Conservation (phyloP, 148 eudicot species). For the Vaccinium corymbosum region DNA sequence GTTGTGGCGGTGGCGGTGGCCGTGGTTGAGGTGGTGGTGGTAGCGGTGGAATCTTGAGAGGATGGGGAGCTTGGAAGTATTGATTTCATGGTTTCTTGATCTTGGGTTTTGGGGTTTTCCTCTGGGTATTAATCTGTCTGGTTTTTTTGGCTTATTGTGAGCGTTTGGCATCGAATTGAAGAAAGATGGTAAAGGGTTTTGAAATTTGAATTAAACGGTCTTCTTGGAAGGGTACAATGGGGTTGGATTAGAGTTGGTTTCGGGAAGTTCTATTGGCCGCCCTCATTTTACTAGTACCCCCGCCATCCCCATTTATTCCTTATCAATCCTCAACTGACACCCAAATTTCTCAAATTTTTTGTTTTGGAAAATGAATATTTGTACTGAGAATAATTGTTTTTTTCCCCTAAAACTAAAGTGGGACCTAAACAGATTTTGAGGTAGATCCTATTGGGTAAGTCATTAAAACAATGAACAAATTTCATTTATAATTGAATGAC, state of each 20-base stretch:
- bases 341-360: too few relatives aligned
- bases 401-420: too few relatives aligned
- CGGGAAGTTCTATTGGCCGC: too few relatives aligned
- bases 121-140: background rate
- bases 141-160: background rate
- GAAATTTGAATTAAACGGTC: constrained; percentile 31
- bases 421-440: too few relatives aligned
- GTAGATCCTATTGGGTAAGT: too few relatives aligned
- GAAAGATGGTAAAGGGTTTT: background rate
- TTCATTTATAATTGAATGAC: too few relatives aligned
- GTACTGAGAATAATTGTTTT: too few relatives aligned
- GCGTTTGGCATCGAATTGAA: background rate
- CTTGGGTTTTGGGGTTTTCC: background rate
- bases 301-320: too few relatives aligned
- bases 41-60: constrained; percentile 28
- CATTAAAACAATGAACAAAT: too few relatives aligned
- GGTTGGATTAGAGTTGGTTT: background rate
- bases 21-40: background rate
- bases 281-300: too few relatives aligned
- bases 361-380: too few relatives aligned
- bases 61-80: constrained; percentile 23
- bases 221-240: constrained; percentile 8
- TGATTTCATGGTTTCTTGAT: constrained; percentile 25
- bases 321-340: too few relatives aligned
- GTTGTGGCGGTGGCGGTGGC: constrained; percentile 15